Evolutionary conservation across 805 yeast genomes (phyloP).

Genomic region (Lachancea nothofagi): DNA sequence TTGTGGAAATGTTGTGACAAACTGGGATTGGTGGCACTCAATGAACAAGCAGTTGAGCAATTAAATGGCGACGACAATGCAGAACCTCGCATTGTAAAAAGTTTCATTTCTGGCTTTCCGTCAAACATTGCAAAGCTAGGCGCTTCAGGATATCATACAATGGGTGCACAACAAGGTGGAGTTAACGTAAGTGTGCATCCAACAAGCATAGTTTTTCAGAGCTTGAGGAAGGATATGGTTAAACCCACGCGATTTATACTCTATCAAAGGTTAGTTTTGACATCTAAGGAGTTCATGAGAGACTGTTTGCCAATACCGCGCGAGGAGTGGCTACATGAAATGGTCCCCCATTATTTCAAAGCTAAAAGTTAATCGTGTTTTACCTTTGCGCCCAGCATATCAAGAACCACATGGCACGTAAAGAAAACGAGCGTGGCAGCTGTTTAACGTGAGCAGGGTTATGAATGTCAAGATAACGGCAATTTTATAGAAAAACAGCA

Average conservation of each 20-base stretch:
- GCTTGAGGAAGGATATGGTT: constrained; percentile 35
- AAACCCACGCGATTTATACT: constrained; percentile 73
- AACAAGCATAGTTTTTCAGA: constrained; percentile 57
- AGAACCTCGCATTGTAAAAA: constrained; percentile 17
- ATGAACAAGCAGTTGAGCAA: constrained; percentile 12
- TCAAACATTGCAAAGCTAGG: constrained; percentile 29
- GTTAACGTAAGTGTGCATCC: constrained; percentile 84
- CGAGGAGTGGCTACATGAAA: constrained; percentile 65
- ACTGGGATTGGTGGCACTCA: constrained; percentile 23
- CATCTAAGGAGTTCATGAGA: constrained; percentile 85
- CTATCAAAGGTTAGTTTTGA: constrained; percentile 77
- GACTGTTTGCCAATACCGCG: constrained; percentile 66
- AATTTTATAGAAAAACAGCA: too few species aligned
- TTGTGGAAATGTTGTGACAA: constrained; percentile 51
- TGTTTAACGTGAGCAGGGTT: too few species aligned
- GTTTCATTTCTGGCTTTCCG: constrained; percentile 33
- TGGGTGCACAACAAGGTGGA: constrained; percentile 43
- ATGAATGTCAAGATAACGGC: too few species aligned
- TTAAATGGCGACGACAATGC: constrained; percentile 1
- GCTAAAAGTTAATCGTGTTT: neutral
- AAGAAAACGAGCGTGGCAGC: too few species aligned
- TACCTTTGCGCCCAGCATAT: neutral
- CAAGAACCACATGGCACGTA: too few species aligned
- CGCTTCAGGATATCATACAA: constrained; percentile 27
- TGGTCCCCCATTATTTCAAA: constrained; percentile 53